Evolutionary conservation across 1,284 basidiomycete species (phyloP), one percentile per base, ranked within the genome.

Genomic region (Porogramme epimiltina): DNA sequence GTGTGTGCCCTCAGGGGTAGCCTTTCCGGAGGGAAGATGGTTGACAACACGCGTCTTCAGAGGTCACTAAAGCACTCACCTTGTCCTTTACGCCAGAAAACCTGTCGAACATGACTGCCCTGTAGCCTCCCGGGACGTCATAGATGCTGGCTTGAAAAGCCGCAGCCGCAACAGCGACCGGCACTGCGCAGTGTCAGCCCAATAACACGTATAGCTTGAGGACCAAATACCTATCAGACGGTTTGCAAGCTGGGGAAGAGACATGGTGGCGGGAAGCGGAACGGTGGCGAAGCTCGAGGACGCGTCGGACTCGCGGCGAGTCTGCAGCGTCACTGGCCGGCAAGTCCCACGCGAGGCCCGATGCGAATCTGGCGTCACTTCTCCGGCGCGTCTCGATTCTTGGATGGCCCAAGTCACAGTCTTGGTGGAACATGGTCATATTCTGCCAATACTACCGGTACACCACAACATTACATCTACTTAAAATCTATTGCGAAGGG

Each of bases 51-150:
- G 28, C 28, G 28, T 31, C 28, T 37, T n/a, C 16, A 9, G 34
- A n/a, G 5, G n/a, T n/a, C 9, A 16, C 8, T 5, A 37, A 31
- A 13, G 16, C 6, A 59, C 76, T 58, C 59, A 89, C 92, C 74
- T 81, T 74, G 61, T 87, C 80, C 72, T 87, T 87, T 43, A 98
- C 95, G 72, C 97, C 97, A 50, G 88, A 83, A 73, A 99, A 99
- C 65, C 96, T 83, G 74, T 99, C 96, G 73, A 99, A 99, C 87
- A 99, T 95, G 63, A 99, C 96, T 24, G 97, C 96, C 50, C 92
- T 82, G 74, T 89, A 95, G 42, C 95, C 95, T 66, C 93, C 93
- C 16, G 89, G 89, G 56, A 96, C 94, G 78, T 97, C 94, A 69
- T 96, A 97, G 56, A 96, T 78, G 55, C 92, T 89, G 41, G 91